These are phyloP conservation scores for Auricularia heimuer DNA, from an alignment of 768 basidiomycete genomes.

Conservation along the genomic window DNA sequence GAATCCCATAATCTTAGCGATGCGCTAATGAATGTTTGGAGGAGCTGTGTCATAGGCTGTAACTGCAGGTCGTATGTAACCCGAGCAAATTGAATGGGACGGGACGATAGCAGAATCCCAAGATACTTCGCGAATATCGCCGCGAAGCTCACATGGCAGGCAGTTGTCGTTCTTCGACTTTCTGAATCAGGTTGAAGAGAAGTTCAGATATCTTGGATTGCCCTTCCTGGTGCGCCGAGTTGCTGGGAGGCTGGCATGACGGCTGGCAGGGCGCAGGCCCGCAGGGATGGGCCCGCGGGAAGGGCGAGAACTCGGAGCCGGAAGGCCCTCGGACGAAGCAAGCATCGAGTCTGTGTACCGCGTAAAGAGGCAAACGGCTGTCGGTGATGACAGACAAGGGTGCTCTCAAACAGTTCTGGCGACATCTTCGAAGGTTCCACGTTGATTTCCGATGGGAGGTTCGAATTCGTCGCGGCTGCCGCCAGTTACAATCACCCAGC, in stretches of 20 bases:
- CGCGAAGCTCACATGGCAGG: neutral
- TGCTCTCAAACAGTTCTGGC: neutral
- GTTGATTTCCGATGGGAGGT: neutral
- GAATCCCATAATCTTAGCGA: neutral
- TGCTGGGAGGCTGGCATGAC: neutral
- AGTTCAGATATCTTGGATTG: neutral
- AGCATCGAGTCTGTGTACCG: too few relatives aligned
- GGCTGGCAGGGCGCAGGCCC: neutral
- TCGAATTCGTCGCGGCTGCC: neutral
- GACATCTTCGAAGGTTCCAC: neutral
- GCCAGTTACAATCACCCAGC: neutral
- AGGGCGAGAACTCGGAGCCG: too few relatives aligned
- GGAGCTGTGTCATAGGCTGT: neutral
- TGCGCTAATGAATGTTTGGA: neutral
- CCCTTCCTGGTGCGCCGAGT: neutral
- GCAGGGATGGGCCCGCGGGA: neutral
- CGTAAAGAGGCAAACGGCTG: too few relatives aligned
- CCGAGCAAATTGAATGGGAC: neutral
- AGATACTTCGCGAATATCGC: neutral
- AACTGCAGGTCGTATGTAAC: neutral
- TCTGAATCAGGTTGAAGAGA: neutral
- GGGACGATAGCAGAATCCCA: too few relatives aligned
- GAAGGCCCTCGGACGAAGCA: too few relatives aligned
- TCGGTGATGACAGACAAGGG: neutral
- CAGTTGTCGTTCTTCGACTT: neutral